Conservation (phyloP, 441 rosid genomes). For the Rhodomyrtus psidioides region DNA sequence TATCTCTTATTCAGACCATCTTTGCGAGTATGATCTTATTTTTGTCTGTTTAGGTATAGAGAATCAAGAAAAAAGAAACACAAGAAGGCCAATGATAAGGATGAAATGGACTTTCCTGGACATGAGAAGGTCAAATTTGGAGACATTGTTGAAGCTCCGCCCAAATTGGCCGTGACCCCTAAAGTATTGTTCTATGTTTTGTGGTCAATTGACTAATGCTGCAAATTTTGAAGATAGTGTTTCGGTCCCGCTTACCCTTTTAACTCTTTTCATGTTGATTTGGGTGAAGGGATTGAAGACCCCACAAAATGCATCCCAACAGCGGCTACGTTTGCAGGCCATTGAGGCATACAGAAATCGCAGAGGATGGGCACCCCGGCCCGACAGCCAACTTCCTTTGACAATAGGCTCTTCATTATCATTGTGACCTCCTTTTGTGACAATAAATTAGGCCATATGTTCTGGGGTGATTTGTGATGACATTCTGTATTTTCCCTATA, state of each 20-base stretch:
- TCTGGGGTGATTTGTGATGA: background rate
- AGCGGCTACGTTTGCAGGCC: conserved; percentile 64
- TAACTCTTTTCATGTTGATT: background rate
- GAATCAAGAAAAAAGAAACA: conserved; percentile 68
- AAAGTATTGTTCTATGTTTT: conserved; percentile 31
- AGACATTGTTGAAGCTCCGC: conserved; percentile 82
- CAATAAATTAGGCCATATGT: background rate
- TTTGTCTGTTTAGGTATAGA: conserved; percentile 38
- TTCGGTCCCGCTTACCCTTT: background rate
- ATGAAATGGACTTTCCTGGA: conserved; percentile 50
- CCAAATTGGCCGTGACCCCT: conserved; percentile 51
- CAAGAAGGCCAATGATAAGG: conserved; percentile 34
- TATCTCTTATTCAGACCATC: background rate
- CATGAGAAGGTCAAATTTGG: conserved; percentile 65
- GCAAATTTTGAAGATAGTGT: background rate
- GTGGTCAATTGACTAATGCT: background rate
- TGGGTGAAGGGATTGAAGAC: conserved; percentile 35
- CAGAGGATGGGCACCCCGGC: conserved; percentile 65
- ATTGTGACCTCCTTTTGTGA: background rate
- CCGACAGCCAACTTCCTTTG: conserved; percentile 49
- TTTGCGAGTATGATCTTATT: background rate
- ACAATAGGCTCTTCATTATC: conserved; percentile 9
- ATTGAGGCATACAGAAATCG: conserved; percentile 69
- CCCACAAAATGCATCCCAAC: conserved; percentile 41
- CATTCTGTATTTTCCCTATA: background rate